A percentile compares a stretch with the other conserved stretches of the same genome.
These are phyloP conservation scores for Sindora glabra DNA, from an alignment of 306 rosid species.

Conservation along the genomic window DNA sequence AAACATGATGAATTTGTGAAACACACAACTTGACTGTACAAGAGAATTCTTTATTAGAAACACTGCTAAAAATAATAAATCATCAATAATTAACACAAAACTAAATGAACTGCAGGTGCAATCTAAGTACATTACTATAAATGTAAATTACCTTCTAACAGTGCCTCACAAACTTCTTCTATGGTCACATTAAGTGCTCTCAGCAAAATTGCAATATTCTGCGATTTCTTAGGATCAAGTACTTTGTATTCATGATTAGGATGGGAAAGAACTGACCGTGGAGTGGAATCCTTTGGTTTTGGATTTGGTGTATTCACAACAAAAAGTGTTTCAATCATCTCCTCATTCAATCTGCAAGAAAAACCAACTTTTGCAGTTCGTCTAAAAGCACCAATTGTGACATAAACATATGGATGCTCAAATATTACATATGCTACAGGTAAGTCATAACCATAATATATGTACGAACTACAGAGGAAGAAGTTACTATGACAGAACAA, in stretches of 20 bases:
- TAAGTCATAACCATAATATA: not conserved
- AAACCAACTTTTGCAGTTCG: conserved; percentile 12
- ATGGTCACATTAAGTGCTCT: conserved; percentile 84
- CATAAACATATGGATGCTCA: not conserved
- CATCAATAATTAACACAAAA: too few species aligned
- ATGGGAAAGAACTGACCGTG: conserved; percentile 33
- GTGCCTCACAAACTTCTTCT: conserved; percentile 90
- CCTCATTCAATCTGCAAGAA: conserved; percentile 80
- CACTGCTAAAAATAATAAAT: too few species aligned
- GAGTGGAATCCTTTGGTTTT: conserved; percentile 41
- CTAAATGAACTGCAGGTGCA: not conserved
- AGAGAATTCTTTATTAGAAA: too few species aligned
- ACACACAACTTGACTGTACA: too few species aligned
- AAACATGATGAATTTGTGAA: too few species aligned
- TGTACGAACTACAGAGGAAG: not conserved
- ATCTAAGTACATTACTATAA: not conserved
- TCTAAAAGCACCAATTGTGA: conserved; percentile 13
- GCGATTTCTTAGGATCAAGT: conserved; percentile 92
- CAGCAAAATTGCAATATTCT: conserved; percentile 79
- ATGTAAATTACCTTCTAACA: conserved; percentile 58
- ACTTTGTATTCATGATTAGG: conserved; percentile 56
- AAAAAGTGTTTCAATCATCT: conserved; percentile 86
- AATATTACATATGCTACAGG: not conserved
- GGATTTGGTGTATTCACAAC: conserved; percentile 47
- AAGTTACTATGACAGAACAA: not conserved